Evolutionary conservation across 176 grass and related monocot genomes (phyloP).

Genomic region (Lolium perenne): DNA sequence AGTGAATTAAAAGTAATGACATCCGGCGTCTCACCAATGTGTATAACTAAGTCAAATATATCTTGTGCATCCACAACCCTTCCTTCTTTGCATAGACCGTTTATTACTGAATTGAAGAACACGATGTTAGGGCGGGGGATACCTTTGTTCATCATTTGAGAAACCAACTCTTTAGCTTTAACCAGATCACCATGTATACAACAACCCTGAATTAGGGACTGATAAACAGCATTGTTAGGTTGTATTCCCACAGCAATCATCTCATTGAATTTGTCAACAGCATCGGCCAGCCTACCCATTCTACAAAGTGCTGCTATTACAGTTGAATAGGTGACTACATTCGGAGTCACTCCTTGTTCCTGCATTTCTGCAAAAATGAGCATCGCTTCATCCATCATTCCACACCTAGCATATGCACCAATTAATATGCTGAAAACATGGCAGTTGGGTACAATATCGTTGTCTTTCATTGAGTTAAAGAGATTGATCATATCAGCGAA

Average conservation of each 20-base stretch:
- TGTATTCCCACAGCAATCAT: neutral
- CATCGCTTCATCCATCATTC: neutral
- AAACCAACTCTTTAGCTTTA: neutral
- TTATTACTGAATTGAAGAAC: neutral
- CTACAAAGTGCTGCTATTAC: neutral
- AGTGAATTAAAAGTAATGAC: neutral
- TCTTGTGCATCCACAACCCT: neutral
- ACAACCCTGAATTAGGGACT: neutral
- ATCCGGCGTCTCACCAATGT: neutral
- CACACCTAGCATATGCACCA: neutral
- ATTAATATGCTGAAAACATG: neutral
- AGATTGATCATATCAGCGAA: neutral
- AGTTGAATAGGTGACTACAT: neutral
- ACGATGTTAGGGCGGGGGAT: neutral
- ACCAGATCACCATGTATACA: neutral
- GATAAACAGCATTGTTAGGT: neutral
- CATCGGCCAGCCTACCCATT: neutral
- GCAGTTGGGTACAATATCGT: neutral
- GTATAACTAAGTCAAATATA: neutral
- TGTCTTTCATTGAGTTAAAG: neutral
- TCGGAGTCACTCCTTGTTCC: neutral
- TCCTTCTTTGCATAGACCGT: neutral
- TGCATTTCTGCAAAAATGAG: neutral
- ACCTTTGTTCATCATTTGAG: neutral
- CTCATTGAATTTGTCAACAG: neutral